Evolutionary conservation across 352 stramenopile species (phyloP), one percentile per base, ranked within the genome.

Genomic region (Globisporangium uncinulatum): DNA sequence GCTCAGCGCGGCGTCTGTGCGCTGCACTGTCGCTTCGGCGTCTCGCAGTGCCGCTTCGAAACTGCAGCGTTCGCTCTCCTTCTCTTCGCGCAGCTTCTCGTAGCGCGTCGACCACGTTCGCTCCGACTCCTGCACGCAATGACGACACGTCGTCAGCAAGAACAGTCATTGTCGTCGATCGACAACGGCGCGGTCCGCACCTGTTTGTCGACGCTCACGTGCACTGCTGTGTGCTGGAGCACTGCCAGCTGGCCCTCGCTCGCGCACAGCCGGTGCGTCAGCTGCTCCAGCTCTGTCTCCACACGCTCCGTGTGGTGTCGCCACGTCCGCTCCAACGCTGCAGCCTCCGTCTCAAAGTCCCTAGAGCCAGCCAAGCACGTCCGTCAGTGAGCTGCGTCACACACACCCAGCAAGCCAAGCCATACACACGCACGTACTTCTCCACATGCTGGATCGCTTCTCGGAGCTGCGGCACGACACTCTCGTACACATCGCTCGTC

Each of bases 241-340:
- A 62, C 64, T 45, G 83, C 68, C 9, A 90, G 51, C 43, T 84
- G 81, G 19, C 56, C 50, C 57, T 90, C 66, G 32, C 77, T 85
- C 4, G 67, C 36, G 15, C 70, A 67, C 15, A 90, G 57, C 34
- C 76, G 66, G 10, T 68, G 69, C 13, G 64, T 68, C 9, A 87
- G 32, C 3, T 62, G 66, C 14, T 87, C 75, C 17, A 90, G 57
- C 20, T 82, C 69, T 0, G 49, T 65, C 14, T 44, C 61, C 67
- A 81, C 61, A n/a, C 52, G 4, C 1, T 65, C 70, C 4, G 52
- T 37, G 55, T 88, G 67, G 21, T 87, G 65, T 44, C 84, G 71
- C 73, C 68, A 86, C 13, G 69, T 64, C 6, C 61, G 64, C 39
- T 79, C 56, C 43, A 90, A 42, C 8, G 41, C 51, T 29, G 58